Base-by-base conservation (phyloP, 495 filamentous ascomycete species). In the Cercophora scortea region DNA sequence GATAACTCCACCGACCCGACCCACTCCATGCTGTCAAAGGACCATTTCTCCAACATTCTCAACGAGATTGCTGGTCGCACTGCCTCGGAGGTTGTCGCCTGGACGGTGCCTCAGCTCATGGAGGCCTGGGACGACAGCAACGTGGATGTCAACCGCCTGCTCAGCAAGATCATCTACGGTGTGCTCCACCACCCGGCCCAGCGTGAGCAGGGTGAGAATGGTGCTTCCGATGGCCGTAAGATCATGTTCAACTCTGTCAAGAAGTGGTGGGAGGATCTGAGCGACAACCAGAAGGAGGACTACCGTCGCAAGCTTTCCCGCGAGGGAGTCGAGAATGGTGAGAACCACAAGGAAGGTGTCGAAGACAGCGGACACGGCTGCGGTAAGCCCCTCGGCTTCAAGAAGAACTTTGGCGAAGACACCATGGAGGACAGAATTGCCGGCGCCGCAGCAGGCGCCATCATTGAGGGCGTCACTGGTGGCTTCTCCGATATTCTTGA, bases 11-110 rank as follows among this genome's bases (percentile, higher is more conserved):
- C 80, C 17, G 84, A 96, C 61, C 90, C 90, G 8, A 96, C 90
- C 9, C 90, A 96, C 66, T 90, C 86, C n/a, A 96, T 95, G 90
- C 79, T 96, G 16, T 88, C 87, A 42, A 96, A 96, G 73, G 90
- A 95, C 59, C 90, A 95, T 63, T 95, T 94, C 65, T 84, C 84
- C 43, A 89, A 90, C 60, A 76, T 90, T 17, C 81, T 96, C 47
- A 96, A 96, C 63, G 89, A 94, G 64, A 82, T 89, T 19, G 90
- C 89, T 13, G 90, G 90, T 33, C 86, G 84, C 54, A 77, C 90
- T 52, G 90, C 90, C 32, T 86, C 83, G 40, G 78, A 82, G 59
- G 76, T 90, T 15, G 66, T 96, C 47, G 80, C 82, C 49, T 95
- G 88, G 86, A 81, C 83, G 10, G 87, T 94, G 38, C 90, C 90